Base-by-base conservation (phyloP, 805 yeast genomes). In the Kazachstania kunashirensis region DNA sequence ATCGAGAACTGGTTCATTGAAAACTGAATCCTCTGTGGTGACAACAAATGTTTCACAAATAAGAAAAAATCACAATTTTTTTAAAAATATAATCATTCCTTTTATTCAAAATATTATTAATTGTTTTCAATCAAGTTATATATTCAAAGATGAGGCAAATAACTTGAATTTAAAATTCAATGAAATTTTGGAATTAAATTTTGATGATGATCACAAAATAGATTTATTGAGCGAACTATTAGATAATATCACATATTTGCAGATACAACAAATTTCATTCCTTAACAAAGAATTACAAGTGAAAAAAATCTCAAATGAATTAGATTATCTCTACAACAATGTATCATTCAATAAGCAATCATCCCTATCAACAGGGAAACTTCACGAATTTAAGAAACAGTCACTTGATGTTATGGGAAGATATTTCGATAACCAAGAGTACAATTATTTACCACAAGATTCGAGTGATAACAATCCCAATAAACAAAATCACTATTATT, bases 251-350 rank as follows among this genome's bases (percentile, higher is more conserved):
- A 39, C 30, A 8, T 47, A 44, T 29, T 33, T 47, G 6, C 46
- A 44, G 21, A 45, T 50, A 30, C 55, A 51, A 30, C 46, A 46
- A 15, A 39, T 43, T 12, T 45, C 51, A 2, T 34, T 50, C n/a
- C 34, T 54, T 19, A 54, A 52, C 31, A 44, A 51, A 14, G 57
- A 54, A 29, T 35, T 52, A 16, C 47, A 35, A 27, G 17, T 23
- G 24, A 36, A 36, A 27, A 39, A 26, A 31, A 27, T 31, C 10
- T 33, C 36, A 3, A 38, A 30, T 21, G 34, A 31, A 21, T 12
- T 31, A 17, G 33, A 27, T 26, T 13, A n/a, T 21, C 11, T 31
- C 4, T 37, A 25, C 19, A 28, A 32, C 6, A 28, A 10, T 3
- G 7, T 30, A 6, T 16, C 21, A 5, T 20, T 18, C 6, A 31